These are phyloP conservation scores for Fomitopsis betulina DNA, from an alignment of 1,284 basidiomycete species.

Conservation along the genomic window DNA sequence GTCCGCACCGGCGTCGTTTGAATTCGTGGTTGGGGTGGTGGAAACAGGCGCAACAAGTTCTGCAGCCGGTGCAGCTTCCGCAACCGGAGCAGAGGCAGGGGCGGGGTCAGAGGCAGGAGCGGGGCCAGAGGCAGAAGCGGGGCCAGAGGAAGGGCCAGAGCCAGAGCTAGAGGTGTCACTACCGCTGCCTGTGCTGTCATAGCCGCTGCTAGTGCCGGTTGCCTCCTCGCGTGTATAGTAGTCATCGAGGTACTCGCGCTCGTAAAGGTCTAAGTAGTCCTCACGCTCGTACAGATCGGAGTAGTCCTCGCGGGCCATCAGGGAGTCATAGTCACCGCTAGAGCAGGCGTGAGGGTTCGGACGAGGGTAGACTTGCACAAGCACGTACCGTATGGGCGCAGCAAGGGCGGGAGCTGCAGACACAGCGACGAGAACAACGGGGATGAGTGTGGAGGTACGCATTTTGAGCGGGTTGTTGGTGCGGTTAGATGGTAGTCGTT, in stretches of 20 bases:
- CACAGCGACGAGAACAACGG: not conserved
- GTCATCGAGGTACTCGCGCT: not conserved
- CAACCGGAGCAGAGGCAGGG: not conserved
- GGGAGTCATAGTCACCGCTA: not conserved
- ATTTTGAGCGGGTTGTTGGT: not conserved
- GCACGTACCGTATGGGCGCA: not conserved
- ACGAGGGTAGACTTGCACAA: not conserved
- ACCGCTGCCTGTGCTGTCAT: not conserved
- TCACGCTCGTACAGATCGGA: not conserved
- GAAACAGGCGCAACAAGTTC: not conserved
- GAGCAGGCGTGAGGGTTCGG: not conserved
- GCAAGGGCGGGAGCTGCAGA: not conserved
- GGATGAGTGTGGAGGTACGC: not conserved
- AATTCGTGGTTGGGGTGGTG: not conserved
- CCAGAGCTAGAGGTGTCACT: not conserved
- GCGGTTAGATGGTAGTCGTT: not conserved
- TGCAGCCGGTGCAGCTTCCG: too few relatives aligned
- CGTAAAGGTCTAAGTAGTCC: not conserved
- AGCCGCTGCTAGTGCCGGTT: not conserved
- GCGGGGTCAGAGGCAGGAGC: too few relatives aligned
- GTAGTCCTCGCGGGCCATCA: not conserved
- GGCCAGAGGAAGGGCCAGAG: too few relatives aligned
- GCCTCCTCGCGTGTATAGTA: not conserved
- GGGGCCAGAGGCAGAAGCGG: too few relatives aligned
- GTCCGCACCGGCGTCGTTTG: not conserved